Evolutionary conservation across 2,329 filamentous ascomycete genomes (phyloP).

Genomic region (Thermoascus crustaceus): DNA sequence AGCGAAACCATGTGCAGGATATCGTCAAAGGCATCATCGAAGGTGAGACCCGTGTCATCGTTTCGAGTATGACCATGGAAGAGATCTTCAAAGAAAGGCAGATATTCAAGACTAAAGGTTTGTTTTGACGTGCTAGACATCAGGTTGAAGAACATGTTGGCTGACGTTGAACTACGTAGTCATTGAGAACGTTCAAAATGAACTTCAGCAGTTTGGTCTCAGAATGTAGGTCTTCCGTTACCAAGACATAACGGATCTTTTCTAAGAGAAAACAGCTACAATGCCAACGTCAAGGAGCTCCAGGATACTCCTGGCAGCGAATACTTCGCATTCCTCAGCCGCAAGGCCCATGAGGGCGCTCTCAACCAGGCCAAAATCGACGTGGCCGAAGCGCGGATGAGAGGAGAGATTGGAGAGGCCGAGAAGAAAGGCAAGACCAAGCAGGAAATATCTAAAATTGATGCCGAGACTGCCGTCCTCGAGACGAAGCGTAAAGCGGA

Average conservation of each 20-base stretch:
- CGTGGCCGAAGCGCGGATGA: slow-evolving; percentile 50
- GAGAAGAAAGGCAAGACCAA: slow-evolving; percentile 72
- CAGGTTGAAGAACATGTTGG: slow-evolving; percentile 15
- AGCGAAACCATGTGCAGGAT: slow-evolving; percentile 63
- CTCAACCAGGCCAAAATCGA: slow-evolving; percentile 67
- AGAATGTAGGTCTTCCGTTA: slow-evolving; percentile 46
- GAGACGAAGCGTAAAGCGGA: slow-evolving; percentile 80
- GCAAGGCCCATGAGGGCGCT: slow-evolving; percentile 78
- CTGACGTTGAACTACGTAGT: slow-evolving; percentile 33
- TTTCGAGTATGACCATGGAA: slow-evolving; percentile 87
- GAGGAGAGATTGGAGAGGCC: slow-evolving; percentile 59
- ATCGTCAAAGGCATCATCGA: slow-evolving; percentile 89
- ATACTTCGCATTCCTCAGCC: slow-evolving; percentile 73
- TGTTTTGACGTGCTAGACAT: slow-evolving; percentile 12
- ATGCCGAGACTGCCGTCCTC: slow-evolving; percentile 73
- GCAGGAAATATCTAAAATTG: slow-evolving; percentile 79
- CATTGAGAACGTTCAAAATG: slow-evolving; percentile 66
- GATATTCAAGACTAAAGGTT: slow-evolving; percentile 63
- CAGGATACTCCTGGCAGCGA: slow-evolving; percentile 73
- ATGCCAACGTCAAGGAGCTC: slow-evolving; percentile 77
- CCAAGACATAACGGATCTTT: background rate
- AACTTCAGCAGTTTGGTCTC: slow-evolving; percentile 72
- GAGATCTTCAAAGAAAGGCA: slow-evolving; percentile 75
- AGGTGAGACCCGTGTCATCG: slow-evolving; percentile 74
- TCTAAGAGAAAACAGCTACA: slow-evolving; percentile 46